Evolutionary conservation across 768 basidiomycete species (phyloP).

Genomic region (Kwoniella europaea): DNA sequence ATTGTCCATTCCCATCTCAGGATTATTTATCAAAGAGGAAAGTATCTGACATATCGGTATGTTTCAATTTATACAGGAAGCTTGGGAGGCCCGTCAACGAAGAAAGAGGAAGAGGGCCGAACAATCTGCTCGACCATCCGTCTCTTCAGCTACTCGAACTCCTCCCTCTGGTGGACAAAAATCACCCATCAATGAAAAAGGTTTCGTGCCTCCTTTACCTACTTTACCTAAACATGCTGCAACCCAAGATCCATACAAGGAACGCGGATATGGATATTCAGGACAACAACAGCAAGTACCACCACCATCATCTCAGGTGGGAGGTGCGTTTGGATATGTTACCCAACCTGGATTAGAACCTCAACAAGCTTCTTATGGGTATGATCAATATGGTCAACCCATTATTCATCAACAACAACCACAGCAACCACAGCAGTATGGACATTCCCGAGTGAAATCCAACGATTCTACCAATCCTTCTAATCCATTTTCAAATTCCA

Average conservation of each 20-base stretch:
- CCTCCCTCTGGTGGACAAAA: slow-evolving; percentile 14
- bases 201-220: slow-evolving; percentile 37
- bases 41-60: too few relatives aligned
- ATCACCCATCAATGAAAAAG: slow-evolving; percentile 30
- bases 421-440: not conserved
- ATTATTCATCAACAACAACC: not conserved
- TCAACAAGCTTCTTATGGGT: not conserved
- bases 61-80: slow-evolving; percentile 7
- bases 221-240: slow-evolving; percentile 23
- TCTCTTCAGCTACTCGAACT: slow-evolving; percentile 25
- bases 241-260: slow-evolving; percentile 19
- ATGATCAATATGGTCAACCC: slow-evolving; percentile 27
- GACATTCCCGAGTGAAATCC: slow-evolving; percentile 1
- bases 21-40: too few relatives aligned
- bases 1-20: too few relatives aligned
- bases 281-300: slow-evolving; percentile 25
- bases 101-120: slow-evolving; percentile 19
- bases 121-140: slow-evolving; percentile 24
- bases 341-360: slow-evolving; percentile 20
- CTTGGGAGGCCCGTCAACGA: slow-evolving; percentile 25
- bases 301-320: slow-evolving; percentile 6
- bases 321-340: slow-evolving; percentile 14
- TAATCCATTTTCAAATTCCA: slow-evolving; percentile 17
- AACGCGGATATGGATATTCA: slow-evolving; percentile 25
- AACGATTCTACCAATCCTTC: slow-evolving; percentile 16